These are phyloP conservation scores for Lignosus rhinocerotis DNA, from an alignment of 1,284 basidiomycete genomes.

Conservation along the genomic window DNA sequence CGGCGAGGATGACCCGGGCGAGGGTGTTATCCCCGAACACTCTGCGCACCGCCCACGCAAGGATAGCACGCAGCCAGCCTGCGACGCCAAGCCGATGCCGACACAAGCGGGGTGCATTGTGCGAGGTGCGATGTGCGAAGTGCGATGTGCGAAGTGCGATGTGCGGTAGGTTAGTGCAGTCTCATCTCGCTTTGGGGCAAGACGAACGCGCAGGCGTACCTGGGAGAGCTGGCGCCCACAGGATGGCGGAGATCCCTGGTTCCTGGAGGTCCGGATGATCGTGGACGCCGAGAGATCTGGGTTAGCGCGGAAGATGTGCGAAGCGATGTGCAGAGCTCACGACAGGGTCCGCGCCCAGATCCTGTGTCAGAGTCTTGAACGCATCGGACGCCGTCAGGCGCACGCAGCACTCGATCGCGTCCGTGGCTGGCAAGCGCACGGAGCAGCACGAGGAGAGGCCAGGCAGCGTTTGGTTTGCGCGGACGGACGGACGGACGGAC, in stretches of 20 bases:
- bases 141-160: not conserved
- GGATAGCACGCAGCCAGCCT: constrained; percentile 54
- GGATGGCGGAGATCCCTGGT: constrained; percentile 14
- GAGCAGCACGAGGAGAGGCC: too few relatives aligned
- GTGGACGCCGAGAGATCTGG: not conserved
- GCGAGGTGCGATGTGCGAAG: not conserved
- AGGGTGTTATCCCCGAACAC: constrained; percentile 59
- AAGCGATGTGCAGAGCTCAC: constrained; percentile 34
- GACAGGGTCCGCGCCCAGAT: constrained; percentile 70
- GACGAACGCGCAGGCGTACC: constrained; percentile 6
- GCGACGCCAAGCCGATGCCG: constrained; percentile 21
- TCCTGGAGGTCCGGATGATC: constrained; percentile 4
- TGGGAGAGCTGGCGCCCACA: constrained; percentile 16
- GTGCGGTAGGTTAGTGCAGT: not conserved
- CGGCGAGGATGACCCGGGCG: constrained; percentile 30
- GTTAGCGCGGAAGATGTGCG: not conserved
- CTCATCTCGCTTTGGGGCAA: not conserved
- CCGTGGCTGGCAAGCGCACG: constrained; percentile 40
- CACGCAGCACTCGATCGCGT: constrained; percentile 62
- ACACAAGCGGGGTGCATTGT: not conserved
- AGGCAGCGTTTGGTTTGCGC: not conserved
- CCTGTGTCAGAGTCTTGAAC: constrained; percentile 68
- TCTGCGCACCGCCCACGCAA: constrained; percentile 47
- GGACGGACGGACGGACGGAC: too few relatives aligned
- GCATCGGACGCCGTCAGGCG: constrained; percentile 76